phyloP scores from a whole-genome alignment of 1,284 basidiomycete genomes.

The Ceratobasidium papillatum region DNA sequence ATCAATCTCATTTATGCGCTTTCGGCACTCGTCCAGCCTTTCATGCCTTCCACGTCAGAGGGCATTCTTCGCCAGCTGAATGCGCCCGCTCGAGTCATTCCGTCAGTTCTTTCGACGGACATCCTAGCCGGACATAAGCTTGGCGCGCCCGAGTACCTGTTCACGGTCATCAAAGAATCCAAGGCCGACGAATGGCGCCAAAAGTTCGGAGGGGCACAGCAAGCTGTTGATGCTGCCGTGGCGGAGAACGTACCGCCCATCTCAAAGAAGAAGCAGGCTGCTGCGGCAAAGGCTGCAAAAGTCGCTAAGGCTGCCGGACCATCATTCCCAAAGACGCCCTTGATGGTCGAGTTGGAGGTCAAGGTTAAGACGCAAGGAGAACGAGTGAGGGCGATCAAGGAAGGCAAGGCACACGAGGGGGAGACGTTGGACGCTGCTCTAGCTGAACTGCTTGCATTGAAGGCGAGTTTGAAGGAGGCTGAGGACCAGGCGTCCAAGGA shows the following conservation, averaged over 20 bases:
- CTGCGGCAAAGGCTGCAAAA: slow-evolving; percentile 45
- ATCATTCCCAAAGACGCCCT: slow-evolving; percentile 48
- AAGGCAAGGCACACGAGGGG: slow-evolving; percentile 52
- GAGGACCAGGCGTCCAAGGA: slow-evolving; percentile 24
- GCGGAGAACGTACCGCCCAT: slow-evolving; percentile 40
- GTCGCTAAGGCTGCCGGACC: slow-evolving; percentile 42
- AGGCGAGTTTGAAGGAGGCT: slow-evolving; percentile 55
- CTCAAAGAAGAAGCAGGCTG: slow-evolving; percentile 47
- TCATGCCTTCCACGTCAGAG: slow-evolving; percentile 92
- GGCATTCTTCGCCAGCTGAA: slow-evolving; percentile 89
- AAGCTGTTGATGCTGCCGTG: slow-evolving; percentile 44
- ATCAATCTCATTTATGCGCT: slow-evolving; percentile 94
- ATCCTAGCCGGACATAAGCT: slow-evolving; percentile 64
- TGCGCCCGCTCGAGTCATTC: slow-evolving; percentile 73
- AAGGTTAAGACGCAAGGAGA: slow-evolving; percentile 57
- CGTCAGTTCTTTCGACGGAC: slow-evolving; percentile 61
- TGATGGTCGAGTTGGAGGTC: slow-evolving; percentile 50
- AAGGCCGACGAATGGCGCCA: slow-evolving; percentile 64
- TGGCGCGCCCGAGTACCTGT: slow-evolving; percentile 62
- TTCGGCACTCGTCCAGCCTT: slow-evolving; percentile 88
- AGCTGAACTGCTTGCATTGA: slow-evolving; percentile 54
- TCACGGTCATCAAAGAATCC: slow-evolving; percentile 64
- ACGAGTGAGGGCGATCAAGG: slow-evolving; percentile 56
- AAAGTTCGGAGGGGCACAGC: slow-evolving; percentile 61
- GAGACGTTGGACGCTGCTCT: slow-evolving; percentile 53